These are phyloP conservation scores for Setaria viridis DNA, from an alignment of 202 grass and related monocot species.

Conservation along the genomic window DNA sequence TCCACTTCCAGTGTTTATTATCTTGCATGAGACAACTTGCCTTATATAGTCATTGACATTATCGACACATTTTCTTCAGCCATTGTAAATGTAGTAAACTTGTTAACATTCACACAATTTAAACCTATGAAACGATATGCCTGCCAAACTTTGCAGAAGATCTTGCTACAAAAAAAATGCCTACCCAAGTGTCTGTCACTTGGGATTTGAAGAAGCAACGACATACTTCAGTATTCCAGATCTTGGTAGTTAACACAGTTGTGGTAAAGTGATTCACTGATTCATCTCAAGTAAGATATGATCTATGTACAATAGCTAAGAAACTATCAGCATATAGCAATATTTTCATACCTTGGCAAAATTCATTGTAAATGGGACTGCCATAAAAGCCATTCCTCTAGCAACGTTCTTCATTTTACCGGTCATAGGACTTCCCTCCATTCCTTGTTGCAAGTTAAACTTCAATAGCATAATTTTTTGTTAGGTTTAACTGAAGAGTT, in stretches of 20 bases:
- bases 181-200: constrained; percentile 7
- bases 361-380: constrained; percentile 69
- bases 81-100: not conserved
- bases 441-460: constrained; percentile 85
- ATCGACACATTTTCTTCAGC: not conserved
- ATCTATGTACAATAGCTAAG: not conserved
- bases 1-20: not conserved
- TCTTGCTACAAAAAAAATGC: not conserved
- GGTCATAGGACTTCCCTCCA: constrained; percentile 61
- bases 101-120: not conserved
- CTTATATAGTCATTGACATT: constrained; percentile 33
- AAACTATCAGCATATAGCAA: constrained; percentile 22
- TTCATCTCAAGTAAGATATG: constrained; percentile 31
- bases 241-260: constrained; percentile 10
- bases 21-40: not conserved
- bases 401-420: constrained; percentile 67
- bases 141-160: not conserved
- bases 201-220: not conserved
- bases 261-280: constrained; percentile 1
- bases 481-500: constrained; percentile 10
- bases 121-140: constrained; percentile 8
- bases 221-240: constrained; percentile 14
- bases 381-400: constrained; percentile 68
- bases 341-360: constrained; percentile 69
- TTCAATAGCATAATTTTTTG: constrained; percentile 42